Evolutionary conservation across 129 eudicot genomes (phyloP), one percentile per base, ranked within the genome.

Genomic region (Rutidosis leptorrhynchoides): DNA sequence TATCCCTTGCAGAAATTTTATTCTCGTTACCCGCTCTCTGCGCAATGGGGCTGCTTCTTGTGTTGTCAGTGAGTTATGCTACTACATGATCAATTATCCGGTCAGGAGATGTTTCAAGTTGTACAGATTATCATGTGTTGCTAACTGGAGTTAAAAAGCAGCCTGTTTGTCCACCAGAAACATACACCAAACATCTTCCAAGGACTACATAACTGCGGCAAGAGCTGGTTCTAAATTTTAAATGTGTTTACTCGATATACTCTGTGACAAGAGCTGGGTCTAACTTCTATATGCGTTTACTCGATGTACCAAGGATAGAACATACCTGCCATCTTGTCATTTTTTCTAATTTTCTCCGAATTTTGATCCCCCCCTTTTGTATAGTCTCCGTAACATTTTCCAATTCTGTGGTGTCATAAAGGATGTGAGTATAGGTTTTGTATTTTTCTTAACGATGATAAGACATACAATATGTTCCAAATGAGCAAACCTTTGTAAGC

Each of bases 21-120:
- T 54, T 8, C 29, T 70, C 45, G 45, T 28, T 26, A n/a, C 22
- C 5, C 60, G 55, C 43, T 69, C 23, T 40, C 35, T 37, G 48
- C 17, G 53, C 8, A 22, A 54, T 23, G 27, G 60, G 55, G 24
- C 24, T n/a, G 55, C 23, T 6, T 49, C 55, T 17, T 17, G 12
- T 17, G 55, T n/a, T n/a, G 3, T 49, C 55, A 46, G 17, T 65
- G 70, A 26, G 46, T n/a, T n/a, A n/a, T n/a, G 73, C 33, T 30
- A 9, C 58, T 65, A 1, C 25, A 8, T 22, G 26, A 60, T 60
- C 46, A 11, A 15, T 70, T 56, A 43, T 70, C 24, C 21, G 60
- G 23, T 60, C 61, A 22, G 59, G 48, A 46, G 53, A 35, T 68
- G 26, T 33, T 54, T 54, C 5, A 22, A 54, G 54, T 53, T 16